These are phyloP conservation scores for Populus hybrid DNA, from an alignment of 441 rosid species.

Conservation along the genomic window DNA sequence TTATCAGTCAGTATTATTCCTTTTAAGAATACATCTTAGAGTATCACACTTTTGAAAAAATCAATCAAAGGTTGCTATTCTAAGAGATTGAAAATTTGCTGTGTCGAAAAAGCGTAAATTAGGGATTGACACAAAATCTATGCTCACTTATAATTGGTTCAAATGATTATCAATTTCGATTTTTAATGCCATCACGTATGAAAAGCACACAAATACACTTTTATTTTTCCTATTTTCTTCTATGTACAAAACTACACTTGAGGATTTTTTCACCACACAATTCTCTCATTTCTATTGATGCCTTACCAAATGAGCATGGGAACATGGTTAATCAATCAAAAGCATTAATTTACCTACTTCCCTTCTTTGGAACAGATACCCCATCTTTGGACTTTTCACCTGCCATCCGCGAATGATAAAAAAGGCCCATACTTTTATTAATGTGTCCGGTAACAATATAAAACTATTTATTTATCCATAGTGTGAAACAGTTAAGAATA, in stretches of 20 bases:
- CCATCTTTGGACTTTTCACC: constrained; percentile 99
- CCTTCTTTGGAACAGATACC: constrained; percentile 98
- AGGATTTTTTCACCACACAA: constrained; percentile 22
- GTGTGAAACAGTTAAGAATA: constrained; percentile 29
- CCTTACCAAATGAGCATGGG: constrained; percentile 36
- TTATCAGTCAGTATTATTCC: neutral
- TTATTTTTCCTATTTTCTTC: constrained; percentile 11
- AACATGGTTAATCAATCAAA: constrained; percentile 63
- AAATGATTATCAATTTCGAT: neutral
- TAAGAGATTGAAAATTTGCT: neutral
- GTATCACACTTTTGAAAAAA: neutral
- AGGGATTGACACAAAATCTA: neutral
- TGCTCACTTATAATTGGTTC: neutral
- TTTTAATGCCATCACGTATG: constrained; percentile 10
- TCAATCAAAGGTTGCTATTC: neutral
- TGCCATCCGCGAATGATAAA: constrained; percentile 99
- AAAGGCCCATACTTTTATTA: constrained; percentile 92
- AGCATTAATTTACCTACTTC: constrained; percentile 98
- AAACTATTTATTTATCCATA: constrained; percentile 58
- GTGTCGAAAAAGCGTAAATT: neutral
- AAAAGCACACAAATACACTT: constrained; percentile 3
- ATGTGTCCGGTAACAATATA: constrained; percentile 52
- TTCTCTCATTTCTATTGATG: constrained; percentile 27
- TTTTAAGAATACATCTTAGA: neutral
- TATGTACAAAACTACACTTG: constrained; percentile 17